Conservation (phyloP, 1,284 basidiomycete genomes). For the Apiotrichum akiyoshidainum region DNA sequence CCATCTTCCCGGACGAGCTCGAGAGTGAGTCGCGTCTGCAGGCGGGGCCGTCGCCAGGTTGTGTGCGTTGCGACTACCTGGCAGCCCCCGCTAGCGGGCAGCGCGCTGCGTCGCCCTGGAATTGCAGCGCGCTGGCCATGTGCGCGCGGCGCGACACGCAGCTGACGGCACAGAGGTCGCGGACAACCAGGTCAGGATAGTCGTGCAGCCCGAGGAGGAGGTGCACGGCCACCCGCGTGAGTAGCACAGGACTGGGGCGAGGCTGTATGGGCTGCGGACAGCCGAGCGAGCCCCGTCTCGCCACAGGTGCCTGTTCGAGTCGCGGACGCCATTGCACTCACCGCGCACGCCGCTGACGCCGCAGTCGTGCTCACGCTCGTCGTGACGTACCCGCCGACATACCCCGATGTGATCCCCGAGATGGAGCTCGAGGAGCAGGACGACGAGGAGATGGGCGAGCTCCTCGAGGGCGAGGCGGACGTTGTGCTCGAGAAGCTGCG, state of each 20-base stretch:
- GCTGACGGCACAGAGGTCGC: conserved; percentile 68
- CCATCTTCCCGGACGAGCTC: conserved; percentile 91
- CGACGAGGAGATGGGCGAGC: conserved; percentile 56
- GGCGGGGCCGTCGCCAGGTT: not conserved
- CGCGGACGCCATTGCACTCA: no score
- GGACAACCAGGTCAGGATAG: conserved; percentile 75
- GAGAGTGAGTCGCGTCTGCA: conserved; percentile 71
- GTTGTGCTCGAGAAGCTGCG: conserved; percentile 61
- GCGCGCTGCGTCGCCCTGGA: no score
- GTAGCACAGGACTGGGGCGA: not conserved
- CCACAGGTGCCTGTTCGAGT: no score
- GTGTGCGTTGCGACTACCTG: conserved; percentile 20
- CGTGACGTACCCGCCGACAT: conserved; percentile 66
- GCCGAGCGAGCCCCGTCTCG: no score
- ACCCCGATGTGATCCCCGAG: conserved; percentile 73
- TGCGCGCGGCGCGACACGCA: no score
- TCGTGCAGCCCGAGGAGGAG: conserved; percentile 81
- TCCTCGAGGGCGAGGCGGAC: conserved; percentile 57
- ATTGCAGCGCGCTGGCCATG: no score
- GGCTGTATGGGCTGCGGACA: no score
- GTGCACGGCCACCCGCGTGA: conserved; percentile 35
- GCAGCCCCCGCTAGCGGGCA: no score
- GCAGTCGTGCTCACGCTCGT: conserved; percentile 72
- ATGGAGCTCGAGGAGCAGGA: conserved; percentile 66
- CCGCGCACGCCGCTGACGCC: no score